Base-by-base conservation (phyloP, 2,329 filamentous ascomycete species). In the Exophiala bonariae region DNA sequence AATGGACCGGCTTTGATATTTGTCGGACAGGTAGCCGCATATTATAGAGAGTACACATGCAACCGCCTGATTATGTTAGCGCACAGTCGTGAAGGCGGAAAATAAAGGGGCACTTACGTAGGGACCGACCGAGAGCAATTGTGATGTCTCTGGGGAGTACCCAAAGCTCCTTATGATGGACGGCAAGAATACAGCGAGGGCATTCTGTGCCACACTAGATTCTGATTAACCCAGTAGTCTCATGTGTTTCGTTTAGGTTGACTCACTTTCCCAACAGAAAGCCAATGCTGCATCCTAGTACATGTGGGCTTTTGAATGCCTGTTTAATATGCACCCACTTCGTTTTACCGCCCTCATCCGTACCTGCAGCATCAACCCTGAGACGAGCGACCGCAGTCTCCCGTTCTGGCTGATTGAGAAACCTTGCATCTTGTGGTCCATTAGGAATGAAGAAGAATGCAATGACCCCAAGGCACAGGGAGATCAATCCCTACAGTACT, bases 181-280 rank as follows among this genome's bases (percentile, higher is more conserved):
- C 0, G 59, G 61, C 17, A 22, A 41, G 10, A 43, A 44, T 5
- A 37, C 5, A 6, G 34, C 31, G 31, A 3, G n/a, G n/a, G n/a
- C n/a, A n/a, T n/a, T n/a, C n/a, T n/a, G n/a, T n/a, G n/a, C n/a
- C n/a, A n/a, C n/a, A n/a, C n/a, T n/a, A n/a, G n/a, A n/a, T n/a
- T n/a, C n/a, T n/a, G n/a, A n/a, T n/a, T n/a, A 70, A 59, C 51
- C 70, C 67, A 9, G 64, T 61, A 4, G 41, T 65, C 11, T 72
- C 66, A 3, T 63, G 61, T 20, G 54, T 64, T 55, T 74, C 73
- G 3, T 69, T 69, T 22, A 75, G 61, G 3, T 63, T 66, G 6
- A 60, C 60, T 53, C 75, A 70, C 7, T 28, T 17, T 11, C 61
- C 61, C 76, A 47, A 59, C 72, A 65, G 71, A 71, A 48, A 70